Evolutionary conservation across 352 stramenopile species (phyloP).

Genomic region (Sclerospora graminicola): DNA sequence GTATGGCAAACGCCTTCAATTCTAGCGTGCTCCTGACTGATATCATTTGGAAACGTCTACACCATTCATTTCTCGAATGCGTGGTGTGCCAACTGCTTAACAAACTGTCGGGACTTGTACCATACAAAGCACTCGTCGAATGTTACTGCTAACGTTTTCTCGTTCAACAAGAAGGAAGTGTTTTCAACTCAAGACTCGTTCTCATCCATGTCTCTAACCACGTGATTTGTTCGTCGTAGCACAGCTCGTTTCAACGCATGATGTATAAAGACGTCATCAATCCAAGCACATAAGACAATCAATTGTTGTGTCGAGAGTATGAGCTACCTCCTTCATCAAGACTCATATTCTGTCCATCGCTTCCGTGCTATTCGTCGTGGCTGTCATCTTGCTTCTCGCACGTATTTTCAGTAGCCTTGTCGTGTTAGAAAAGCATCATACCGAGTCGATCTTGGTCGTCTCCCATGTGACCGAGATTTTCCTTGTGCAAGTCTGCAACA

Average conservation of each 20-base stretch:
- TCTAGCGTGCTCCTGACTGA: slow-evolving; percentile 60
- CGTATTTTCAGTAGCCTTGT: slow-evolving; percentile 61
- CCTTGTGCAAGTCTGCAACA: slow-evolving; percentile 76
- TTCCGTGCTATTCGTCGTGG: slow-evolving; percentile 61
- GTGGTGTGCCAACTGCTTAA: slow-evolving; percentile 46
- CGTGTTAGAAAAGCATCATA: slow-evolving; percentile 70
- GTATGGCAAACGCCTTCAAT: slow-evolving; percentile 59
- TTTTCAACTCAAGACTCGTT: background rate
- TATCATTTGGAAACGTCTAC: slow-evolving; percentile 79
- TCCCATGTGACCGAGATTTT: slow-evolving; percentile 72
- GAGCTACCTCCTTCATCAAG: slow-evolving; percentile 56
- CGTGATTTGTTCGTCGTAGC: too few relatives aligned
- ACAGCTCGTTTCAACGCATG: slow-evolving; percentile 48
- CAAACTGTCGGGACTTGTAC: slow-evolving; percentile 34
- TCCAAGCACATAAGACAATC: too few relatives aligned
- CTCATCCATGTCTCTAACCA: too few relatives aligned
- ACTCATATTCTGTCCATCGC: slow-evolving; percentile 53
- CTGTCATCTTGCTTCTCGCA: slow-evolving; percentile 56
- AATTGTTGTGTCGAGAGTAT: slow-evolving; percentile 44
- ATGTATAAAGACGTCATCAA: too few relatives aligned
- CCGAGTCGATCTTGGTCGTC: slow-evolving; percentile 54
- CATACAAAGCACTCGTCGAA: slow-evolving; percentile 70
- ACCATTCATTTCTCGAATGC: slow-evolving; percentile 48
- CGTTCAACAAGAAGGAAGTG: slow-evolving; percentile 26
- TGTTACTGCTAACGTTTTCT: slow-evolving; percentile 70